Conservation (phyloP, 306 rosid genomes). For the Hylodesmum podocarpum region DNA sequence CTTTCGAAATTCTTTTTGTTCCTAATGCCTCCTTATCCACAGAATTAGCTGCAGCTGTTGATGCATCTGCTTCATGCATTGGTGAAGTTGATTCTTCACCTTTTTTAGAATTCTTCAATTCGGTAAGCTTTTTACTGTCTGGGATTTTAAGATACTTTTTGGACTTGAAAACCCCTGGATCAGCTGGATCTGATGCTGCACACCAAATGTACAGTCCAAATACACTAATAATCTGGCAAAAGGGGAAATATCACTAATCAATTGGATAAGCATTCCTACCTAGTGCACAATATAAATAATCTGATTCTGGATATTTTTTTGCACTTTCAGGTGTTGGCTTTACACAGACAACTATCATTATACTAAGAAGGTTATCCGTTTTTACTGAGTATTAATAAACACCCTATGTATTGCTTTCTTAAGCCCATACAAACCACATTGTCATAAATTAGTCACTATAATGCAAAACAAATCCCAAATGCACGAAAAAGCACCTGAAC, state of each 20-base stretch:
- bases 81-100: constrained; percentile 66
- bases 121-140: constrained; percentile 44
- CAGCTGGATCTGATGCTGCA: constrained; percentile 91
- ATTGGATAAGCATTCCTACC: not conserved
- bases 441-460: not conserved
- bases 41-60: constrained; percentile 46
- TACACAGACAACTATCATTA: not conserved
- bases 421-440: not conserved
- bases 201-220: constrained; percentile 90
- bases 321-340: not conserved
- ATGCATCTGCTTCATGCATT: constrained; percentile 51
- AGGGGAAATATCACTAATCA: constrained; percentile 27
- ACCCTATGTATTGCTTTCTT: not conserved
- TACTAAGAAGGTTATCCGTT: not conserved
- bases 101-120: constrained; percentile 54
- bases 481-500: not conserved
- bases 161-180: constrained; percentile 82
- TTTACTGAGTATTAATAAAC: not conserved
- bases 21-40: constrained; percentile 44
- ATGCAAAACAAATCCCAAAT: constrained; percentile 1
- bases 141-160: constrained; percentile 65
- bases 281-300: not conserved
- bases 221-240: constrained; percentile 72
- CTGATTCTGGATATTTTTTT: not conserved
- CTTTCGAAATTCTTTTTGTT: constrained; percentile 45